A percentile compares a stretch with the other conserved stretches of the same genome.
Conservation (phyloP, 2,329 filamentous ascomycete species). For the Stagonosporopsis chrysanthemi region DNA sequence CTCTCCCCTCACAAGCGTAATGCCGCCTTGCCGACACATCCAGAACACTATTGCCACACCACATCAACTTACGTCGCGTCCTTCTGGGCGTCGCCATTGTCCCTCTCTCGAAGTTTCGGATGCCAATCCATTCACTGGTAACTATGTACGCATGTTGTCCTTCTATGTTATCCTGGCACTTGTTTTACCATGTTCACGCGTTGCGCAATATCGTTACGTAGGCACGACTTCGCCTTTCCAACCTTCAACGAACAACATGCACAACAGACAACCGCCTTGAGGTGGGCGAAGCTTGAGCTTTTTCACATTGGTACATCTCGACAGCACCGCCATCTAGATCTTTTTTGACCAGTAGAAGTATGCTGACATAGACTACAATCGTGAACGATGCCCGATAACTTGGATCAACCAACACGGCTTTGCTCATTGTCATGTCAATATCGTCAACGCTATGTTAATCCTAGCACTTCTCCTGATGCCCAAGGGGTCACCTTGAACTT, state of each 20-base stretch:
- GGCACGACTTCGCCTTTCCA: neutral
- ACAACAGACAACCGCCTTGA: neutral
- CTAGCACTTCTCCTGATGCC: neutral
- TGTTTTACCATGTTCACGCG: neutral
- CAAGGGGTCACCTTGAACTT: neutral
- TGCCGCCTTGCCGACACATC: slow-evolving; percentile 8
- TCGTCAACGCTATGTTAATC: neutral
- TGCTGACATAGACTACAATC: neutral
- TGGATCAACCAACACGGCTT: neutral
- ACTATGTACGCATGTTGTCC: neutral
- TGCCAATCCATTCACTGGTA: neutral
- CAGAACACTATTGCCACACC: slow-evolving; percentile 4
- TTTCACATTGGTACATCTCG: neutral
- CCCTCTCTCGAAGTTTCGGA: neutral
- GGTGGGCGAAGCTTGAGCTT: neutral
- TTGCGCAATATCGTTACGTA: neutral
- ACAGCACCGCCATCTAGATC: neutral
- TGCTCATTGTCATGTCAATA: neutral
- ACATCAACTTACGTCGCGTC: neutral
- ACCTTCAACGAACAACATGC: neutral
- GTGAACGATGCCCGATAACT: neutral
- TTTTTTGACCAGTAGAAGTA: too few relatives aligned
- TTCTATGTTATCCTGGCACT: neutral
- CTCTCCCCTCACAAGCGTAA: slow-evolving; percentile 10
- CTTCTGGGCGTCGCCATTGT: neutral